Evolutionary conservation across 805 yeast species (phyloP).

Genomic region (Trichomonascus vanleenenianus): DNA sequence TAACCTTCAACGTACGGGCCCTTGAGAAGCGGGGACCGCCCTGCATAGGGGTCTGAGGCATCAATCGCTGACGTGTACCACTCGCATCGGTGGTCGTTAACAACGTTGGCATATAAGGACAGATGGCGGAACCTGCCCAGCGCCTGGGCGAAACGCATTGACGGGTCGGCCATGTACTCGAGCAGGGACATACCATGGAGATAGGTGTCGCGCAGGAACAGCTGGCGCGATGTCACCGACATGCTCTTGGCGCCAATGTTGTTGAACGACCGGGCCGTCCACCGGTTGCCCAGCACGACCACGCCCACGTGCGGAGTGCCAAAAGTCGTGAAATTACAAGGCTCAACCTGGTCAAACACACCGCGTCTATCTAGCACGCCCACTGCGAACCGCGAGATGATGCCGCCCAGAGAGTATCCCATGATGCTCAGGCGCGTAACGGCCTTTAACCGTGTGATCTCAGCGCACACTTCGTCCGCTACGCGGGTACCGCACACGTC

Average conservation of each 20-base stretch:
- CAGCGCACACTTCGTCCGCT: slow-evolving; percentile 51
- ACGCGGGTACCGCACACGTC: slow-evolving; percentile 77
- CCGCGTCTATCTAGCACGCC: slow-evolving; percentile 56
- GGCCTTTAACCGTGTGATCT: slow-evolving; percentile 27
- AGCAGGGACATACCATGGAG: slow-evolving; percentile 42
- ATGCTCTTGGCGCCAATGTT: slow-evolving; percentile 53
- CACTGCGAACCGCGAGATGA: slow-evolving; percentile 70
- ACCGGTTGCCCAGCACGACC: slow-evolving; percentile 45
- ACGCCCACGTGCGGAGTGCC: slow-evolving; percentile 67
- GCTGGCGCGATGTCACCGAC: slow-evolving; percentile 67
- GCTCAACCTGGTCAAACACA: slow-evolving; percentile 45
- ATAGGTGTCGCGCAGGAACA: slow-evolving; percentile 41
- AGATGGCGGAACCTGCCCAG: slow-evolving; percentile 45
- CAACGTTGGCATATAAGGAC: slow-evolving; percentile 63
- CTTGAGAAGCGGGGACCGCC: slow-evolving; percentile 3
- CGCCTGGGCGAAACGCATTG: slow-evolving; percentile 52
- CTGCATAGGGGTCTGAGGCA: slow-evolving; percentile 14
- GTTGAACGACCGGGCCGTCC: slow-evolving; percentile 51
- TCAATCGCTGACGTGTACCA: slow-evolving; percentile 80
- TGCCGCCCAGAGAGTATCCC: slow-evolving; percentile 88
- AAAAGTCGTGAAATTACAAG: slow-evolving; percentile 54
- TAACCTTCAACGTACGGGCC: slow-evolving; percentile 40
- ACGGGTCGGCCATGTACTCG: slow-evolving; percentile 54
- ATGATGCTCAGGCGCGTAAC: slow-evolving; percentile 67
- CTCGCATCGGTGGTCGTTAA: slow-evolving; percentile 72